These are phyloP conservation scores for Geoglossum glabrum DNA, from an alignment of 495 filamentous ascomycete species.

Conservation along the genomic window DNA sequence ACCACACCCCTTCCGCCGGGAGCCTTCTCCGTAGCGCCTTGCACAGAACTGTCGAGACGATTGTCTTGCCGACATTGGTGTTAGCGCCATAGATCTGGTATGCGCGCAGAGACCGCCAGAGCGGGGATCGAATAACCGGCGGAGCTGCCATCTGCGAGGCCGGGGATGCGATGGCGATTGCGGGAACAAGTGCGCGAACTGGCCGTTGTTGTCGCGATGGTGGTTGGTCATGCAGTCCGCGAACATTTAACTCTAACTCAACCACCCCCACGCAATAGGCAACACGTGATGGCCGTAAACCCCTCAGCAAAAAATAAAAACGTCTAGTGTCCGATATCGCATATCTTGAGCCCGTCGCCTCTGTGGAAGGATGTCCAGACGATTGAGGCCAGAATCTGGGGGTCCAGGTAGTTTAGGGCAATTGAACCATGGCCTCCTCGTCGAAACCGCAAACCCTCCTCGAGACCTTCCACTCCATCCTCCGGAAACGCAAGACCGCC, in stretches of 20 bases:
- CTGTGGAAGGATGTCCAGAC: too few species aligned
- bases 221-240: too few species aligned
- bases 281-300: too few species aligned
- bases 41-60: slow-evolving; percentile 49
- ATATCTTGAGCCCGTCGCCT: too few species aligned
- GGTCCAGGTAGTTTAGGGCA: too few species aligned
- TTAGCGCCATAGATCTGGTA: slow-evolving; percentile 64
- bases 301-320: too few species aligned
- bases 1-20: slow-evolving; percentile 30
- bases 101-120: slow-evolving; percentile 41
- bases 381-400: too few species aligned
- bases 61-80: slow-evolving; percentile 63
- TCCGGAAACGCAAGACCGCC: slow-evolving; percentile 23
- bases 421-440: not conserved
- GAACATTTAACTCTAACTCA: too few species aligned
- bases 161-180: slow-evolving; percentile 4
- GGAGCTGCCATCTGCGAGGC: too few species aligned
- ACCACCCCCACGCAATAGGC: too few species aligned
- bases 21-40: slow-evolving; percentile 27
- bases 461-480: slow-evolving; percentile 18
- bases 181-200: slow-evolving; percentile 7
- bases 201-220: too few species aligned
- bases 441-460: slow-evolving; percentile 12
- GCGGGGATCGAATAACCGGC: slow-evolving; percentile 18
- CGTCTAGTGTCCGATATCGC: too few species aligned